These are phyloP conservation scores for Tubosaeta sp. DNA, from an alignment of 768 basidiomycete species.

Conservation along the genomic window DNA sequence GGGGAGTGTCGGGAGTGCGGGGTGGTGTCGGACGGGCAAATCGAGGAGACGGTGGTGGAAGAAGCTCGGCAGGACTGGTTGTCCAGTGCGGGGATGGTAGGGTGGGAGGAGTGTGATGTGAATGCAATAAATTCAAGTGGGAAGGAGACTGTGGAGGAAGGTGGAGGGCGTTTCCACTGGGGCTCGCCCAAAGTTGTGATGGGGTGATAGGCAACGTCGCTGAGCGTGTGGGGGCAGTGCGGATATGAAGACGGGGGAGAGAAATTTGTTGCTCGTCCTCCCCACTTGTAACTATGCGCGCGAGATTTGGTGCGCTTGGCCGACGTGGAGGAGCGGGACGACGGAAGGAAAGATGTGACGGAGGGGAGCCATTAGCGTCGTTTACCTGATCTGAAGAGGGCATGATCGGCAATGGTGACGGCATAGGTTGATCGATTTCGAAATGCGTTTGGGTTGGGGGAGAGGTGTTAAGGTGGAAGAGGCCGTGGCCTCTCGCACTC, in stretches of 20 bases:
- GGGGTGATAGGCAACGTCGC: conserved; percentile 53
- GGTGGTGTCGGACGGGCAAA: conserved; percentile 31
- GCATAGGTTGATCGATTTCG: conserved; percentile 52
- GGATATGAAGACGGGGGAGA: conserved; percentile 58
- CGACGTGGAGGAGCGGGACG: conserved; percentile 49
- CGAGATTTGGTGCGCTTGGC: conserved; percentile 61
- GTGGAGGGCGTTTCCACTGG: conserved; percentile 17
- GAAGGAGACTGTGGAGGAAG: conserved; percentile 49
- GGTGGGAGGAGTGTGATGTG: conserved; percentile 53
- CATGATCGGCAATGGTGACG: conserved; percentile 56
- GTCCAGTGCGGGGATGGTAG: conserved; percentile 41
- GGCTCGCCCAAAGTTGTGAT: conserved; percentile 16
- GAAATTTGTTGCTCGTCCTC: conserved; percentile 37
- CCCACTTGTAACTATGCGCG: conserved; percentile 58
- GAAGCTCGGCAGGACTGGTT: conserved; percentile 34
- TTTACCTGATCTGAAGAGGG: conserved; percentile 37
- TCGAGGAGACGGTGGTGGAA: conserved; percentile 31
- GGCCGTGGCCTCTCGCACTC: conserved; percentile 40
- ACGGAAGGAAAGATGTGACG: conserved; percentile 54
- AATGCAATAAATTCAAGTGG: conserved; percentile 56
- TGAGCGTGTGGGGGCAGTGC: conserved; percentile 54
- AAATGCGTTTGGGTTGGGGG: conserved; percentile 49
- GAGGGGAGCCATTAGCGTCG: conserved; percentile 57
- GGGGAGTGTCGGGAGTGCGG: conserved; percentile 37
- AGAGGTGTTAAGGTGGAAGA: conserved; percentile 67